phyloP scores from a whole-genome alignment of 441 rosid genomes.

The Gossypium davidsonii region DNA sequence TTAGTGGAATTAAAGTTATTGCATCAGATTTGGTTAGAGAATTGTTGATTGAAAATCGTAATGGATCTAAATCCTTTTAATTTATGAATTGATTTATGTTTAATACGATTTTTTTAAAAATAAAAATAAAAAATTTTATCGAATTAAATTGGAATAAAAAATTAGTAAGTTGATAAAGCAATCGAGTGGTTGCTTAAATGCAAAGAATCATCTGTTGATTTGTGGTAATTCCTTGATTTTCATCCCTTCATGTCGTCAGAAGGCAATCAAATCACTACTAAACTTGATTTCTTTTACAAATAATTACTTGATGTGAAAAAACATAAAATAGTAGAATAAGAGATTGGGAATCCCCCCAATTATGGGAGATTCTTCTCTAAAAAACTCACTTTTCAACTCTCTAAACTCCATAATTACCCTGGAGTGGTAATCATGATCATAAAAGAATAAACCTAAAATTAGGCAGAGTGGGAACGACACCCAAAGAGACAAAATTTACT shows the following conservation, averaged over 20 bases:
- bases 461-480: not conserved
- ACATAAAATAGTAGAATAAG: not conserved
- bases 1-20: no score
- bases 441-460: not conserved
- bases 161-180: no score
- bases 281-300: not conserved
- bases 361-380: not conserved
- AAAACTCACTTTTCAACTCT: no score
- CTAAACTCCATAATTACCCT: not conserved
- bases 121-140: no score
- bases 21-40: no score
- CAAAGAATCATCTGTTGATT: not conserved
- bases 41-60: no score
- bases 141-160: no score
- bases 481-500: not conserved
- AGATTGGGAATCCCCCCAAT: not conserved
- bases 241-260: not conserved
- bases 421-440: not conserved
- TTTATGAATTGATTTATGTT: no score
- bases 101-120: no score
- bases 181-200: not conserved
- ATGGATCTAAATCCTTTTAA: no score
- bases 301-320: not conserved
- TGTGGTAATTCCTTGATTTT: not conserved
- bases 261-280: not conserved